Conservation (phyloP, 371 early-diverging fungal species). For the Rhizopus delemar region DNA sequence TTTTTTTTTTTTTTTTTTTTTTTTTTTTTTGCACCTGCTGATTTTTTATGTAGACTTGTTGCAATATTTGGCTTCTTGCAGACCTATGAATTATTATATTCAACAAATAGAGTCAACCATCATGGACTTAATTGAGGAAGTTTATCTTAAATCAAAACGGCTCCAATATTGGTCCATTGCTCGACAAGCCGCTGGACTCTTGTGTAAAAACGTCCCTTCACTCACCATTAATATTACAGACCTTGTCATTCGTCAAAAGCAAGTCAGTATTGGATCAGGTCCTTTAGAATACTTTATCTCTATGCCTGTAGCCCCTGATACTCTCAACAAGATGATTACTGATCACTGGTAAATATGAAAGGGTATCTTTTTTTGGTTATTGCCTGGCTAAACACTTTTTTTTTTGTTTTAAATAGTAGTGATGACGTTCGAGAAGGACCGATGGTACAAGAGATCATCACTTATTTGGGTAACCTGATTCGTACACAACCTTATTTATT, state of each 20-base stretch:
- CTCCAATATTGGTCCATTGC: constrained; percentile 79
- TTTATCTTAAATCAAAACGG: constrained; percentile 74
- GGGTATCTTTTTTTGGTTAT: too few relatives aligned
- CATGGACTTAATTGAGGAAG: constrained; percentile 71
- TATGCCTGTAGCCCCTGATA: constrained; percentile 70
- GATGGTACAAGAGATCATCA: constrained; percentile 80
- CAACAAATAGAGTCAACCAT: constrained; percentile 57
- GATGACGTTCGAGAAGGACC: constrained; percentile 85
- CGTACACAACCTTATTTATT: constrained; percentile 70
- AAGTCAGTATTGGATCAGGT: constrained; percentile 79
- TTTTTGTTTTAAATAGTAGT: constrained; percentile 25
- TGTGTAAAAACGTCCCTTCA: constrained; percentile 73
- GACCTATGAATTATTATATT: constrained; percentile 56
- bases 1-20: neutral
- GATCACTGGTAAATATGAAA: constrained; percentile 45
- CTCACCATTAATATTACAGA: constrained; percentile 83
- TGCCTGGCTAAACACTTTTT: too few relatives aligned
- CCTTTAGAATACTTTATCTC: constrained; percentile 65
- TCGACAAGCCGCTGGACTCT: constrained; percentile 79
- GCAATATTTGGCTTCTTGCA: constrained; percentile 76
- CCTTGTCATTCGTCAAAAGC: constrained; percentile 78
- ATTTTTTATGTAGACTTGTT: constrained; percentile 49
- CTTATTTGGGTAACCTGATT: constrained; percentile 74
- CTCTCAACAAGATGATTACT: constrained; percentile 65
- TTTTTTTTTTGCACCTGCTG: neutral